Conservation (phyloP, 371 early-diverging fungal species). For the Saksenaea oblongispora region DNA sequence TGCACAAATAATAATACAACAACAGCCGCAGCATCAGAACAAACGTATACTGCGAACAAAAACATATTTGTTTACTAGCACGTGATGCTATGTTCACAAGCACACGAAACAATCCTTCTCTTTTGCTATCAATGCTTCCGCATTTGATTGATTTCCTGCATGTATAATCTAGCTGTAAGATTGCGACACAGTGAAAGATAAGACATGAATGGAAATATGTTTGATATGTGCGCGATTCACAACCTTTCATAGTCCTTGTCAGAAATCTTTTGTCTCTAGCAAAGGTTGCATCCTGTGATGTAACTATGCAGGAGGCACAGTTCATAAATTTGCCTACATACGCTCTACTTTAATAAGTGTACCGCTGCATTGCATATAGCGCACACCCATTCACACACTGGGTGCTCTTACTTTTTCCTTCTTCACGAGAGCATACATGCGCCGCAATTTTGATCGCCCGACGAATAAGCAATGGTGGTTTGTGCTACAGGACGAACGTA, state of each 20-base stretch:
- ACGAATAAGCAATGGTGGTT: background rate
- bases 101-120: background rate
- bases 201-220: no score
- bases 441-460: background rate
- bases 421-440: background rate
- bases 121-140: background rate
- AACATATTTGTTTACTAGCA: background rate
- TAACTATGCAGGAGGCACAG: background rate
- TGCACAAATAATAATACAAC: background rate
- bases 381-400: background rate
- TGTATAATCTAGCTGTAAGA: background rate
- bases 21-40: background rate
- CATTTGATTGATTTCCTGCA: no score
- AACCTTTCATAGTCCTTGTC: no score
- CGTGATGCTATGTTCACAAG: background rate
- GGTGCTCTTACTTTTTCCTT: background rate
- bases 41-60: background rate
- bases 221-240: no score
- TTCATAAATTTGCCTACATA: background rate
- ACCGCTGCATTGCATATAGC: background rate
- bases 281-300: background rate
- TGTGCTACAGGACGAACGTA: background rate
- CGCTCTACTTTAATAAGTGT: background rate
- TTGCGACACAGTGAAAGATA: background rate
- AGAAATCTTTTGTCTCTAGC: no score